Evolutionary conservation across 345 rosid genomes (phyloP).

Genomic region (Erucastrum elatum): DNA sequence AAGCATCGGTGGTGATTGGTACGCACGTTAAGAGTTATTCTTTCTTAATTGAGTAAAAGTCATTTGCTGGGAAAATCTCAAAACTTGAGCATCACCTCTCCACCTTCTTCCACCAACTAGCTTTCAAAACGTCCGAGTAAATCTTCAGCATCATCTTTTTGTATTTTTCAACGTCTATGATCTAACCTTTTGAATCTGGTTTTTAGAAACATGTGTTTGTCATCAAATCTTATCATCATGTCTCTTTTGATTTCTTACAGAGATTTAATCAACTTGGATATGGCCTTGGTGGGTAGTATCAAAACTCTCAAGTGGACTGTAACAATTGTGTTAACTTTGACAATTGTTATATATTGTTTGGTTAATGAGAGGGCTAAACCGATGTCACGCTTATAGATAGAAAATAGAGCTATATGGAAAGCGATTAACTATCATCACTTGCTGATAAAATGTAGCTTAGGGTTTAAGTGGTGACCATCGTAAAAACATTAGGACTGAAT

Average conservation of each 20-base stretch:
- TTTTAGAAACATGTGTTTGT: background rate
- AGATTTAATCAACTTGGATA: background rate
- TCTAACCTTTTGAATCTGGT: background rate
- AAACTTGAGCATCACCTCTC: background rate
- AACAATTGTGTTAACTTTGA: background rate
- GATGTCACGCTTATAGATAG: too few species aligned
- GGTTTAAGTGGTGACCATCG: too few species aligned
- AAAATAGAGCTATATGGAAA: too few species aligned
- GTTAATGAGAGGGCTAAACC: too few species aligned
- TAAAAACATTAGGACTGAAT: too few species aligned
- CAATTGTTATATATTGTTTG: constrained; percentile 10
- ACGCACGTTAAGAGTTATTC: background rate
- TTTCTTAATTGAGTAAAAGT: too few species aligned
- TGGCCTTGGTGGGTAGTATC: background rate
- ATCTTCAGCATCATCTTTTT: background rate
- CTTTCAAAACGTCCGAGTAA: background rate
- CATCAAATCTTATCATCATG: background rate
- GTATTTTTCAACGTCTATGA: background rate
- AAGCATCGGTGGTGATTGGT: background rate
- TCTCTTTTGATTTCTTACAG: background rate
- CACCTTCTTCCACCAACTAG: background rate
- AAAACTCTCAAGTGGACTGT: background rate
- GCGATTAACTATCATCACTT: too few species aligned
- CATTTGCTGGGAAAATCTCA: background rate
- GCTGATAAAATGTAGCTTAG: too few species aligned